Evolutionary conservation across 805 yeast species (phyloP), one percentile per base, ranked within the genome.

Genomic region (Metschnikowia gruessii): DNA sequence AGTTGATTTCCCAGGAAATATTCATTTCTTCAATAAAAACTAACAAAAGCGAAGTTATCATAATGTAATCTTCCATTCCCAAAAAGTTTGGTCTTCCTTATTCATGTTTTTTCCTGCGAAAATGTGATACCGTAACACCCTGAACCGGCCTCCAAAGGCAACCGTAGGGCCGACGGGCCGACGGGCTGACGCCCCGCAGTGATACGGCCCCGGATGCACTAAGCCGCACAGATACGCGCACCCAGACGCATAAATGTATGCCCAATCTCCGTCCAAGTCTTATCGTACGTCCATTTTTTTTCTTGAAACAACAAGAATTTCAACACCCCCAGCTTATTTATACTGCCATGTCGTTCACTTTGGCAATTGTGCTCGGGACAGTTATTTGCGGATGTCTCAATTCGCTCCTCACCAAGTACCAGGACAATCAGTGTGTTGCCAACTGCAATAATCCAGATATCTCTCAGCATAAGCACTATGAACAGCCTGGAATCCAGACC

Each of bases 401-500:
- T 69, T 84, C 94, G 10, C 69, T 87, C 38, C 73, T 84, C 52
- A 84, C 92, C 16, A 87, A 87, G 62, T 80, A 65, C 58, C 94
- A 87, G 60, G 94, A 87, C 59, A 77, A 81, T 58, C 88, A 83
- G 58, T 83, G 88, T 63, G 85, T 86, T 4, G 68, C 60, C 13
- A 61, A 79, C 58, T 83, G 89, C 60, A 64, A 65, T 29, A 65
- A 64, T 38, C 75, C 79, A 5, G 76, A 75, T 15, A 53, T 64
- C 2, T 49, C 68, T 1, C 61, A 64, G n/a, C 80, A 71, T 39
- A 62, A 66, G 31, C 63, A 67, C 48, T 87, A 85, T 57, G 87
- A 86, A 54, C 91, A 86, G 65, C 94, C 95, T 0, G 88, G 83
- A 7, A 60, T 87, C 30, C 94, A 87, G 61, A 82, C 94, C 1